Evolutionary conservation across 176 grass and related monocot species (phyloP).

Genomic region (Eragrostis curvula): DNA sequence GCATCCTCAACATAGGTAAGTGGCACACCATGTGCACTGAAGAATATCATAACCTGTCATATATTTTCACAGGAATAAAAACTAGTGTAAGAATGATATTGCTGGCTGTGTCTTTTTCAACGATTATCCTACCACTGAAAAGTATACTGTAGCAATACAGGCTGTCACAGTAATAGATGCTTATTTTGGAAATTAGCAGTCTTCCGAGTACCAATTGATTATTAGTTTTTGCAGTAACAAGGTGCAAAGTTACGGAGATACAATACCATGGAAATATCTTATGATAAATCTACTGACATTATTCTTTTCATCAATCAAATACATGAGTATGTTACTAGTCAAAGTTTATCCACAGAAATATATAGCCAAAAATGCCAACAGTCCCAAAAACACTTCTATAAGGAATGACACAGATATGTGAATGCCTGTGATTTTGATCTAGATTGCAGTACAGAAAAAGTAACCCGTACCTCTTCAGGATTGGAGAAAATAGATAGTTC

Average conservation of each 20-base stretch:
- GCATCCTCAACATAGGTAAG: conserved; percentile 90
- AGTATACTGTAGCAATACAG: not conserved
- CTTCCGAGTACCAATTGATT: not conserved
- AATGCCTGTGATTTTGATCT: not conserved
- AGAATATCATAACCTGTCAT: conserved; percentile 96
- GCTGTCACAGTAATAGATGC: not conserved
- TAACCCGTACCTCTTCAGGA: conserved; percentile 72
- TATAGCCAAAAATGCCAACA: not conserved
- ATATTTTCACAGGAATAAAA: conserved; percentile 31
- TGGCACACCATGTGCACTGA: conserved; percentile 96
- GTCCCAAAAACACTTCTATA: not conserved
- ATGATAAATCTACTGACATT: conserved; percentile 2
- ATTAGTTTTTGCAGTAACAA: not conserved
- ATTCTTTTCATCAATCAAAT: conserved; percentile 10
- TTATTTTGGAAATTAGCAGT: not conserved
- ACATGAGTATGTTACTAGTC: not conserved
- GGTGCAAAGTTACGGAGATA: not conserved
- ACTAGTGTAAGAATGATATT: conserved; percentile 22
- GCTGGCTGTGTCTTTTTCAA: not conserved
- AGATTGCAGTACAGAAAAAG: not conserved
- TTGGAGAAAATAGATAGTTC: conserved; percentile 66
- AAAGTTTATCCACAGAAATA: not conserved
- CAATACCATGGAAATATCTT: not conserved
- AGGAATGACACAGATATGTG: not conserved
- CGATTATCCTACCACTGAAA: not conserved